Conservation (phyloP, 495 filamentous ascomycete species). For the Hypoxylon lienhwacheense region DNA sequence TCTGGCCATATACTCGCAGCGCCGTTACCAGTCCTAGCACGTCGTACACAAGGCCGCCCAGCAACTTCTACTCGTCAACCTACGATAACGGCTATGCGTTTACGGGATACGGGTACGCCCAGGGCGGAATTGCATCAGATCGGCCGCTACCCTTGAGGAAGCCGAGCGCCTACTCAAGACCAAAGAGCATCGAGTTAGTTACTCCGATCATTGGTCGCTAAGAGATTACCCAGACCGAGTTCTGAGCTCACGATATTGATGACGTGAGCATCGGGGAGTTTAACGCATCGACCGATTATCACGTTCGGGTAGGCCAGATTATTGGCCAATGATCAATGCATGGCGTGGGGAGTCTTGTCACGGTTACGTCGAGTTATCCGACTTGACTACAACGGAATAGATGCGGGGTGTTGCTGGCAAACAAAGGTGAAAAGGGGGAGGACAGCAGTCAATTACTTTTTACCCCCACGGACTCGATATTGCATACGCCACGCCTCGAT, state of each 20-base stretch:
- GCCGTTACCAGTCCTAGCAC: constrained; percentile 49
- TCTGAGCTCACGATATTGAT: constrained; percentile 22
- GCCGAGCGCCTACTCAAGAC: constrained; percentile 50
- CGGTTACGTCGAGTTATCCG: constrained; percentile 13
- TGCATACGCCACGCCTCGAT: constrained; percentile 5
- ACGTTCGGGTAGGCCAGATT: constrained; percentile 31
- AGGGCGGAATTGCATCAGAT: constrained; percentile 38
- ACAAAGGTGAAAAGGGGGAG: constrained; percentile 12
- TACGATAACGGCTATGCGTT: constrained; percentile 48
- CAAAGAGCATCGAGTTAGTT: constrained; percentile 56
- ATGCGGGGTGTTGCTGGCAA: constrained; percentile 28
- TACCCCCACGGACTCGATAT: constrained; percentile 24
- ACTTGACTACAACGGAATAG: constrained; percentile 28
- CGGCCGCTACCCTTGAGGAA: constrained; percentile 49
- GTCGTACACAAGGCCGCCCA: constrained; percentile 46
- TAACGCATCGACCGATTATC: constrained; percentile 23
- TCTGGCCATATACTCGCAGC: constrained; percentile 53
- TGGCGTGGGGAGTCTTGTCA: constrained; percentile 31
- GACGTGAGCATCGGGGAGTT: constrained; percentile 36
- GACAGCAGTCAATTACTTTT: constrained; percentile 27
- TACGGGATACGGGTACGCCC: constrained; percentile 38
- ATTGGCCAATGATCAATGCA: too few species aligned
- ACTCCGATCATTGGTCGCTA: constrained; percentile 53
- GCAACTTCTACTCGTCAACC: constrained; percentile 47
- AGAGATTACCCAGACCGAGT: constrained; percentile 12